Percentiles rank a stretch among this genome's conserved stretches.
Evolutionary conservation across 2,329 filamentous ascomycete species (phyloP).

Genomic region (Paecilomyces formosus): DNA sequence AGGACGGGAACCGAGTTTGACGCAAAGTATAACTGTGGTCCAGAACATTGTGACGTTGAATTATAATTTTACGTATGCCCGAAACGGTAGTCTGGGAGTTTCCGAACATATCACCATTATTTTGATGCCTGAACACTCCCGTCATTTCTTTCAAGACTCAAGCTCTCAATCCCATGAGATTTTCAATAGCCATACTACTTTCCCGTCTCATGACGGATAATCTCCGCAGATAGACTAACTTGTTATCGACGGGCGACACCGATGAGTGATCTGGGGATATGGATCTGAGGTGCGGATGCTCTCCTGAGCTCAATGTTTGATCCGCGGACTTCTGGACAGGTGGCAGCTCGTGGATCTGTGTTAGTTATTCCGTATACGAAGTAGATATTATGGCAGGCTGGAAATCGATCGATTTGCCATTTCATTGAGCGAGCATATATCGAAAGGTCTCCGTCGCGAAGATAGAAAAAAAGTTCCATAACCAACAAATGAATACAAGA

Average conservation of each 20-base stretch:
- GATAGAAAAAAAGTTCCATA: not conserved
- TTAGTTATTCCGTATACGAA: too few relatives aligned
- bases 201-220: not conserved
- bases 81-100: not conserved
- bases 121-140: not conserved
- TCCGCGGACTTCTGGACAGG: not conserved
- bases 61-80: not conserved
- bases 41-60: not conserved
- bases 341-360: not conserved
- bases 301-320: not conserved
- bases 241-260: not conserved
- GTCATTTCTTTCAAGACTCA: not conserved
- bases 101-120: not conserved
- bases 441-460: not conserved
- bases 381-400: not conserved
- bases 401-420: not conserved
- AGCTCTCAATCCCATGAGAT: not conserved
- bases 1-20: too few relatives aligned
- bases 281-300: not conserved
- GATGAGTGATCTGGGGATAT: not conserved
- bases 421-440: not conserved
- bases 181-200: not conserved
- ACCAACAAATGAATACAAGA: not conserved
- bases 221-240: not conserved
- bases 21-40: not conserved